A percentile compares a stretch with the other conserved stretches of the same genome.
These are phyloP conservation scores for Suillus plorans DNA, from an alignment of 768 basidiomycete genomes.

Conservation along the genomic window DNA sequence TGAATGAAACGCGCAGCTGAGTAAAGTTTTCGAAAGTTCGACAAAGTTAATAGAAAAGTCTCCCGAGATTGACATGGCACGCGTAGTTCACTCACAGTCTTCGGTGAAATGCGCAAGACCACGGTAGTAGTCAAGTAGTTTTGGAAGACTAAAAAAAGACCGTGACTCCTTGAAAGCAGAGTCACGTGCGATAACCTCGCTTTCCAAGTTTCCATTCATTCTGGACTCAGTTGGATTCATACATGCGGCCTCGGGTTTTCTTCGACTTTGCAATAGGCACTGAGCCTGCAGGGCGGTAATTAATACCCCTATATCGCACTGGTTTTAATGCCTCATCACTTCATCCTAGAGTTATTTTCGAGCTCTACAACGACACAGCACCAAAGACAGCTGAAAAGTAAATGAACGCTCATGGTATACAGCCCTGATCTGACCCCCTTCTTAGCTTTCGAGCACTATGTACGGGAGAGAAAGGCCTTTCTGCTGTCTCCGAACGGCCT, in stretches of 20 bases:
- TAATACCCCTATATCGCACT: not conserved
- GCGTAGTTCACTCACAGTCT: not conserved
- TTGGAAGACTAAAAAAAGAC: too few species aligned
- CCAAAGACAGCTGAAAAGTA: constrained; percentile 86
- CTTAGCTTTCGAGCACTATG: constrained; percentile 80
- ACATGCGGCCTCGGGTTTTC: constrained; percentile 56
- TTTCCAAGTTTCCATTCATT: not conserved
- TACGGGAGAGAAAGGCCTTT: constrained; percentile 83
- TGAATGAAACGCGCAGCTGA: too few species aligned
- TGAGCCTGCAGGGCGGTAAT: constrained; percentile 56
- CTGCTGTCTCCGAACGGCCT: constrained; percentile 58
- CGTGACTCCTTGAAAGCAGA: not conserved
- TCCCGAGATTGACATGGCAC: constrained; percentile 12
- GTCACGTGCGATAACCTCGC: not conserved
- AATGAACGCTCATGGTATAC: constrained; percentile 15
- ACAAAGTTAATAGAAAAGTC: constrained; percentile 5
- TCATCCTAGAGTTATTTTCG: constrained; percentile 60
- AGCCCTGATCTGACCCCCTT: constrained; percentile 13
- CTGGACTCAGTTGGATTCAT: not conserved
- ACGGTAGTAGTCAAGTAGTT: too few species aligned
- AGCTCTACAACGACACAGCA: constrained; percentile 69
- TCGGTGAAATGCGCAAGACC: not conserved
- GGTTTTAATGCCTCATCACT: constrained; percentile 9
- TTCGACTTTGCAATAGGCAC: constrained; percentile 60
- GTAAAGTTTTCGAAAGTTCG: too few species aligned